These are phyloP conservation scores for Hymenoscyphus fructigenus DNA, from an alignment of 2,329 filamentous ascomycete genomes.

Conservation along the genomic window DNA sequence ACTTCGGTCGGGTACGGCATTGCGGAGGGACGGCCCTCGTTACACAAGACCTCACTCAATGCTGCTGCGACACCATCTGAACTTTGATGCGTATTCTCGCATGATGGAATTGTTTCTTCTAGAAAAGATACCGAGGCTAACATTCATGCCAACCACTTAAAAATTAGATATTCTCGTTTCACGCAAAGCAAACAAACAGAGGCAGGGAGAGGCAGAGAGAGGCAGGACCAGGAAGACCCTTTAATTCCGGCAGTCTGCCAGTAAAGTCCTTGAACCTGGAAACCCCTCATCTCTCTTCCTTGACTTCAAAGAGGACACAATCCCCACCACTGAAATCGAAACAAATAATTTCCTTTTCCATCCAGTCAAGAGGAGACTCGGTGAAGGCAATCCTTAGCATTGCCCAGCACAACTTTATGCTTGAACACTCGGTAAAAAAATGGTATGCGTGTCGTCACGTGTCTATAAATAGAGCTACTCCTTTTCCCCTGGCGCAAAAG, in stretches of 20 bases:
- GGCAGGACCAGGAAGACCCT: no score
- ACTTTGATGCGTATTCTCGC: no score
- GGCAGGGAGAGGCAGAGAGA: no score
- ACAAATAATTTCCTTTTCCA: no score
- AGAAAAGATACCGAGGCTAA: not conserved
- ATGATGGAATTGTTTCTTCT: not conserved
- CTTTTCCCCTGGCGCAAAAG: not conserved
- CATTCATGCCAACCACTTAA: not conserved
- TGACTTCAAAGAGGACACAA: no score
- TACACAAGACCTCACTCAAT: no score
- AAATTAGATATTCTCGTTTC: conserved; percentile 1
- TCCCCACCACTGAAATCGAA: no score
- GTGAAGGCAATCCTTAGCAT: not conserved
- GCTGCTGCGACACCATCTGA: no score
- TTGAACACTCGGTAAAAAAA: not conserved
- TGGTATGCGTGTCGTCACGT: not conserved
- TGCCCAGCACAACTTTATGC: not conserved
- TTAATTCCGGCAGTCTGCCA: no score
- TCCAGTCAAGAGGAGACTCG: no score
- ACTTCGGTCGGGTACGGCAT: not conserved
- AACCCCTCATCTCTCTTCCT: not conserved
- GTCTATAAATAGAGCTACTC: conserved; percentile 3
- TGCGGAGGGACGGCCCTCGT: no score
- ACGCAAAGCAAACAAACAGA: conserved; percentile 6
- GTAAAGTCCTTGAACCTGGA: not conserved